Evolutionary conservation across 768 basidiomycete genomes (phyloP).

Genomic region (Collybiopsis luxurians): DNA sequence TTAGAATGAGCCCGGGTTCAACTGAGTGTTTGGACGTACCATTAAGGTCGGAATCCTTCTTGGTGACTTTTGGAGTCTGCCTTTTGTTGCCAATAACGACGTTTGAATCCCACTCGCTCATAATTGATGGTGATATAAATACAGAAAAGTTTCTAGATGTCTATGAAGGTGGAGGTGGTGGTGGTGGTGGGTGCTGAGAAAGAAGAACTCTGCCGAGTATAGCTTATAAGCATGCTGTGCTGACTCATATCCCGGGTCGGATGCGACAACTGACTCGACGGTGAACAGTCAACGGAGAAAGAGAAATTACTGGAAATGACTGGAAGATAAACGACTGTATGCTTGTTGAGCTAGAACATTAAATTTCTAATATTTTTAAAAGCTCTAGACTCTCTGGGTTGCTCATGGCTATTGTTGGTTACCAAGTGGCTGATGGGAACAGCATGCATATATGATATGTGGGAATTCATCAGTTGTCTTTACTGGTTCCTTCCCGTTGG

Average conservation of each 20-base stretch:
- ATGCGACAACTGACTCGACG: too few species aligned
- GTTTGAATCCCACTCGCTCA: constrained; percentile 68
- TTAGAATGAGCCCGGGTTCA: constrained; percentile 15
- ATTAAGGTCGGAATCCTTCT: constrained; percentile 57
- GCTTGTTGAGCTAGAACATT: too few species aligned
- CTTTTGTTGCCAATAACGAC: constrained; percentile 69
- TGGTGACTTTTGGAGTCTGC: constrained; percentile 58
- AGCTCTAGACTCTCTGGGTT: too few species aligned
- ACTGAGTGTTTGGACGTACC: constrained; percentile 31
- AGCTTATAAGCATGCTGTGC: not conserved
- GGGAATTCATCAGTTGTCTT: not conserved
- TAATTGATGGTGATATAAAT: constrained; percentile 29
- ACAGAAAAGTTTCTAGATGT: not conserved
- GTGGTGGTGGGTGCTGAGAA: not conserved
- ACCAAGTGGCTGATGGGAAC: too few species aligned
- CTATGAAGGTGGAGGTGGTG: not conserved
- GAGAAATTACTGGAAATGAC: too few species aligned
- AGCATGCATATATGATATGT: too few species aligned
- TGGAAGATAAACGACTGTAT: too few species aligned
- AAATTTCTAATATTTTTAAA: too few species aligned
- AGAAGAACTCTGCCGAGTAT: not conserved
- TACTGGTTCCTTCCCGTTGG: constrained; percentile 6
- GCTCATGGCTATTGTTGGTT: too few species aligned
- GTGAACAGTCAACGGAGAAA: too few species aligned
- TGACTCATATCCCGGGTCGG: constrained; percentile 2